phyloP scores from a whole-genome alignment of 352 stramenopile species.

The Globisporangium spiculum region DNA sequence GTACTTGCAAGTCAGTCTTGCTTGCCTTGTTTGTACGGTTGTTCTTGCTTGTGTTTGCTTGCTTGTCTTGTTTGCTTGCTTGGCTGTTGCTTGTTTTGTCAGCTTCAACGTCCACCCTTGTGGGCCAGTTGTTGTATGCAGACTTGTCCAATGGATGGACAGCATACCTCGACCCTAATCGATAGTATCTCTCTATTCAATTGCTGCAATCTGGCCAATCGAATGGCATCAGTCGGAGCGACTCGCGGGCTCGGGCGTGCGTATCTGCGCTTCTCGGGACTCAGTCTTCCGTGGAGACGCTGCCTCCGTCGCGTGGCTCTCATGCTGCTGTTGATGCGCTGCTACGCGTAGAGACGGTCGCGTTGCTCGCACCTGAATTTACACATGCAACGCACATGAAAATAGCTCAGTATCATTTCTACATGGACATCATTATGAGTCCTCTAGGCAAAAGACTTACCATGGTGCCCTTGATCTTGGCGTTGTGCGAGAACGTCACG shows the following conservation, averaged over 20 bases:
- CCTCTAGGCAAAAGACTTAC: slow-evolving; percentile 6
- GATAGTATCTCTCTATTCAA: neutral
- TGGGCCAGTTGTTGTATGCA: neutral
- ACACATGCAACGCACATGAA: neutral
- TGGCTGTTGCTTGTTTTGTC: neutral
- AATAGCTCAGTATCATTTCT: neutral
- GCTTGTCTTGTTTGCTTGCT: neutral
- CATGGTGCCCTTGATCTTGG: slow-evolving; percentile 35
- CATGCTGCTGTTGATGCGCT: slow-evolving; percentile 1
- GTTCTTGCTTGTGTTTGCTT: neutral
- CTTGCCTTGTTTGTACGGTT: neutral
- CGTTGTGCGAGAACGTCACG: slow-evolving; percentile 70
- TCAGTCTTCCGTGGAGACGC: slow-evolving; percentile 13
- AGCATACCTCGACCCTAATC: neutral
- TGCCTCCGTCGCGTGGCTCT: slow-evolving; percentile 1
- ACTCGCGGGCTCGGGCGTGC: slow-evolving; percentile 14
- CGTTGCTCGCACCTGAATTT: slow-evolving; percentile 15
- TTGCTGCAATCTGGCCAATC: neutral
- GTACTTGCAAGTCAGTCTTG: neutral
- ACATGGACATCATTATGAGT: neutral
- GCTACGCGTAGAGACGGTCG: slow-evolving; percentile 19
- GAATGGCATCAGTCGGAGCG: neutral
- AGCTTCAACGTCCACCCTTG: neutral
- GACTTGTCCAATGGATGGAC: neutral
- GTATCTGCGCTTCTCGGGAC: slow-evolving; percentile 15